phyloP scores from a whole-genome alignment of 2,329 filamentous ascomycete species.

The Cordyceps cateniannulata region DNA sequence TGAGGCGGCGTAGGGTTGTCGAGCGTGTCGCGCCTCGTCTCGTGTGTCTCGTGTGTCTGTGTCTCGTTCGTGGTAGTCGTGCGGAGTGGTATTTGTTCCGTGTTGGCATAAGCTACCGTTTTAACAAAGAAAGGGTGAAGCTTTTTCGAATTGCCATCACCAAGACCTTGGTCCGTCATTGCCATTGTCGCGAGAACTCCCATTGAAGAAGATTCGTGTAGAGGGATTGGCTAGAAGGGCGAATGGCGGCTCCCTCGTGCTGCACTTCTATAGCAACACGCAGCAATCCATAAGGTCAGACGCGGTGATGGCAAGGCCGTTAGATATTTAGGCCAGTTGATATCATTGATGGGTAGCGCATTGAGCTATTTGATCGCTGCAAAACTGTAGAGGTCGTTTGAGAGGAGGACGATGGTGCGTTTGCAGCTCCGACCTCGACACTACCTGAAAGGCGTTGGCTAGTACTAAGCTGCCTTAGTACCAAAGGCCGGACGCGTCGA shows the following conservation, averaged over 20 bases:
- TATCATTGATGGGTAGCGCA: background rate
- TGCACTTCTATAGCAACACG: slow-evolving; percentile 8
- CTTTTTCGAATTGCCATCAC: slow-evolving; percentile 34
- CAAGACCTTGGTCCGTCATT: slow-evolving; percentile 37
- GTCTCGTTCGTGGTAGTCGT: background rate
- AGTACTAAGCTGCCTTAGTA: no score
- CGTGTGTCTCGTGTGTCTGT: background rate
- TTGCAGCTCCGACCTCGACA: no score
- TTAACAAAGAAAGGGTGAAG: slow-evolving; percentile 50
- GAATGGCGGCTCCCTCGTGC: background rate
- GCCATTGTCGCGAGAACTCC: slow-evolving; percentile 34
- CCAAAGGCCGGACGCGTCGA: slow-evolving; percentile 7
- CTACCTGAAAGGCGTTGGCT: background rate
- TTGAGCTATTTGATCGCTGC: background rate
- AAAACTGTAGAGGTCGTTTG: background rate
- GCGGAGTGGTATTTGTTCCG: background rate
- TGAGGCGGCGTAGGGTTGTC: slow-evolving; percentile 18
- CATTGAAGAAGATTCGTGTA: slow-evolving; percentile 26
- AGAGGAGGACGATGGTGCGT: background rate
- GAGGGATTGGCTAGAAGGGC: slow-evolving; percentile 1
- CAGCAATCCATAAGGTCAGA: background rate
- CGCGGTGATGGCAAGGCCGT: background rate
- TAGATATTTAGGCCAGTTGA: background rate
- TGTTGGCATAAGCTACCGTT: background rate
- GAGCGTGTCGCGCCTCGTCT: slow-evolving; percentile 38